A percentile compares a stretch with the other conserved stretches of the same genome.
Evolutionary conservation across 2,329 filamentous ascomycete species (phyloP).

Genomic region (Microcyclospora pomicola): DNA sequence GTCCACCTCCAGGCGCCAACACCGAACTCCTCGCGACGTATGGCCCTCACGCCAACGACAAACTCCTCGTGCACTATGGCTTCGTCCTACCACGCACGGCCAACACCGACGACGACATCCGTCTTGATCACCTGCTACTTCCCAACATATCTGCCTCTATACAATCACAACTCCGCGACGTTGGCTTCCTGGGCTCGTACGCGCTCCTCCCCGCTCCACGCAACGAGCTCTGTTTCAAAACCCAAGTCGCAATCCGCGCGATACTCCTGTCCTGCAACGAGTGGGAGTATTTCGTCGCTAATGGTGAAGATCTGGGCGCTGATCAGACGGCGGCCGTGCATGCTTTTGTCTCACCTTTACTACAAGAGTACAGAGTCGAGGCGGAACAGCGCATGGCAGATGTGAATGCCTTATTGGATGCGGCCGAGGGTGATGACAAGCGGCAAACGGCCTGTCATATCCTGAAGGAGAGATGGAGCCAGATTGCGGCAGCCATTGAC

Average conservation of each 20-base stretch:
- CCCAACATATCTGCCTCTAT: constrained; percentile 23
- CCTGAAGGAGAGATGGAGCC: constrained; percentile 23
- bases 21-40: constrained; percentile 59
- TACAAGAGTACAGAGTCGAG: constrained; percentile 1
- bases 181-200: constrained; percentile 29
- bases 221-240: constrained; percentile 29
- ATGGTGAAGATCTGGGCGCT: constrained; percentile 19
- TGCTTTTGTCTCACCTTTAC: constrained; percentile 2
- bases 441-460: constrained; percentile 4
- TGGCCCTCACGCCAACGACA: constrained; percentile 57
- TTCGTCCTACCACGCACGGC: constrained; percentile 22
- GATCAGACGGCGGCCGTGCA: constrained; percentile 16
- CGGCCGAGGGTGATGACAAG: constrained; percentile 3
- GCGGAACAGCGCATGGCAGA: constrained; percentile 3
- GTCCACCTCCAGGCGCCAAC: constrained; percentile 14
- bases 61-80: constrained; percentile 55
- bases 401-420: constrained; percentile 9
- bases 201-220: constrained; percentile 16
- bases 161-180: constrained; percentile 25
- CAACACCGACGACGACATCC: constrained; percentile 27
- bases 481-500: constrained; percentile 18
- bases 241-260: constrained; percentile 30
- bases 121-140: constrained; percentile 29
- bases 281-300: constrained; percentile 26
- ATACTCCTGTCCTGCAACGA: constrained; percentile 22